Conservation (phyloP, 139 green algal species). For the Chlorella sp. region DNA sequence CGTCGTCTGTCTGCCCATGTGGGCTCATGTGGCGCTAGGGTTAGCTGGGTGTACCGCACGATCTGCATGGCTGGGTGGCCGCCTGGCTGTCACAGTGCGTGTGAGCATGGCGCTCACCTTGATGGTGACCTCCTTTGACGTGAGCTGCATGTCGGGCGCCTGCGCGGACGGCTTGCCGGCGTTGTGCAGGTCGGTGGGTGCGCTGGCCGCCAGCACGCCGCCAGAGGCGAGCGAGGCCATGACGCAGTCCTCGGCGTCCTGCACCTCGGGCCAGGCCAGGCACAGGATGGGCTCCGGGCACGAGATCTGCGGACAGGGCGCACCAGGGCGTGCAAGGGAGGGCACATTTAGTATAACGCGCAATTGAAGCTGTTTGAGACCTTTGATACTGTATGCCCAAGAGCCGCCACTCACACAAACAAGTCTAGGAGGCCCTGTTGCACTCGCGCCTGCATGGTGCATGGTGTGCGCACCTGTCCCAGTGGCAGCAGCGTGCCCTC, state of each 20-base stretch:
- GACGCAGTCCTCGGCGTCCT: conserved; percentile 14
- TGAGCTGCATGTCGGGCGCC: conserved; percentile 15
- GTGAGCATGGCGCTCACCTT: background rate
- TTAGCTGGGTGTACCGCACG: no score
- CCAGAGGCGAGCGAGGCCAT: conserved; percentile 16
- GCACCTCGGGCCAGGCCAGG: conserved; percentile 17
- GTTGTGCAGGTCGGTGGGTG: conserved; percentile 8
- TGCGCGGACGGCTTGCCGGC: conserved; percentile 17
- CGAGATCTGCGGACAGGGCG: background rate
- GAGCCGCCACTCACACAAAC: no score
- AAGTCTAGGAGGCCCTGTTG: no score
- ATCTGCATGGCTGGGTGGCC: no score
- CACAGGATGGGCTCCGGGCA: conserved; percentile 9
- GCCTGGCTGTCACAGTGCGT: no score
- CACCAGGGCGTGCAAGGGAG: background rate
- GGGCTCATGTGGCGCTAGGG: no score
- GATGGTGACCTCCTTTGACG: conserved; percentile 1
- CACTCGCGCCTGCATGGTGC: background rate
- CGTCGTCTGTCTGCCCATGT: no score
- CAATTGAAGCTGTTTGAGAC: no score
- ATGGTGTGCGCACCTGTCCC: conserved; percentile 5
- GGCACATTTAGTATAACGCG: background rate
- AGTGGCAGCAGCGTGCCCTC: conserved; percentile 5
- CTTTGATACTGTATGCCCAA: no score
- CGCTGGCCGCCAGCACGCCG: conserved; percentile 13